These are phyloP conservation scores for Batkoa obscura DNA, from an alignment of 371 early-diverging fungal genomes.

Conservation along the genomic window DNA sequence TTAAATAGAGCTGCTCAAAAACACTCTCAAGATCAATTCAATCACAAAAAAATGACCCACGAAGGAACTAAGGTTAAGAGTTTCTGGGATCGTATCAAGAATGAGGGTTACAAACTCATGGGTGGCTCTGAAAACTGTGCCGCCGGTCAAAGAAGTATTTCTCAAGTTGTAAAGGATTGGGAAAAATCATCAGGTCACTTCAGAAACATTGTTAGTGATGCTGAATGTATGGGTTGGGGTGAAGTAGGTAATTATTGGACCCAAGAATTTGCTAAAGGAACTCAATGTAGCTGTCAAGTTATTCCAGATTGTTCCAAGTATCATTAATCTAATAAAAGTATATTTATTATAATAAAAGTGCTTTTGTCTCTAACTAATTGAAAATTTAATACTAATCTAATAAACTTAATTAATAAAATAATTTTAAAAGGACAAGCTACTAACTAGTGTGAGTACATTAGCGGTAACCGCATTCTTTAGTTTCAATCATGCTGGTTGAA, in stretches of 20 bases:
- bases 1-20: not conserved
- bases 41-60: not conserved
- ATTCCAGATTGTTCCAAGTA: too few species aligned
- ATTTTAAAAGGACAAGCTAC: too few species aligned
- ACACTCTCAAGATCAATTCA: not conserved
- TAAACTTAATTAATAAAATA: too few species aligned
- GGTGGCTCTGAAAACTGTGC: conserved; percentile 2
- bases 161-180: conserved; percentile 4
- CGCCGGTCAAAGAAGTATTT: not conserved
- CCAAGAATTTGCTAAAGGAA: not conserved
- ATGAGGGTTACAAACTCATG: not conserved
- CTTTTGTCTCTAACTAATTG: too few species aligned
- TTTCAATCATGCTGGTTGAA: too few species aligned
- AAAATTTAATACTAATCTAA: too few species aligned
- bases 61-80: not conserved
- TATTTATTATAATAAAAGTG: too few species aligned
- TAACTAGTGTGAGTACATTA: too few species aligned
- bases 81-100: not conserved
- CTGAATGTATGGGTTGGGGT: not conserved
- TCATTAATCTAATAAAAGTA: too few species aligned
- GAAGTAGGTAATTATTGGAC: not conserved
- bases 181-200: conserved; percentile 9
- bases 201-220: conserved; percentile 7
- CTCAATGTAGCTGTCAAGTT: too few species aligned
- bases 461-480: too few species aligned